Conservation (phyloP, 2,329 filamentous ascomycete genomes). For the Diaporthe sp. region DNA sequence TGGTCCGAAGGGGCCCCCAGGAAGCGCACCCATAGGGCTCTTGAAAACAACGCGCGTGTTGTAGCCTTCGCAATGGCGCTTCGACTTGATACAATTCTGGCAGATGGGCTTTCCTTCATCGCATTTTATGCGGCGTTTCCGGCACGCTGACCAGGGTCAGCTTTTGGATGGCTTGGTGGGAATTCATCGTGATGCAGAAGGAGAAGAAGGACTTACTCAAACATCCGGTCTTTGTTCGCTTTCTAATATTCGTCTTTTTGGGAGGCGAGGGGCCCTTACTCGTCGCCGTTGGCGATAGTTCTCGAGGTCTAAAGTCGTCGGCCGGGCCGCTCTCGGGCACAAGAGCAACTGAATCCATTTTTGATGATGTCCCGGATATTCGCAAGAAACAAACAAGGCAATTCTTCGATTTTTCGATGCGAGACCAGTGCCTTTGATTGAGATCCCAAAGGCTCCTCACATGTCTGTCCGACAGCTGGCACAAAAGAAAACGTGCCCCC, state of each 20-base stretch:
- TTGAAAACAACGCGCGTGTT: slow-evolving; percentile 86
- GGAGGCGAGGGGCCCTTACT: slow-evolving; percentile 54
- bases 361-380: background rate
- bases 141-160: slow-evolving; percentile 72
- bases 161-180: slow-evolving; percentile 23
- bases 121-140: slow-evolving; percentile 95
- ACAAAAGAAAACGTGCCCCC: slow-evolving; percentile 6
- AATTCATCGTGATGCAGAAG: background rate
- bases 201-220: slow-evolving; percentile 70
- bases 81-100: slow-evolving; percentile 88
- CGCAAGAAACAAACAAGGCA: background rate
- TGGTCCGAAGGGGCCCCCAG: slow-evolving; percentile 57
- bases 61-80: slow-evolving; percentile 85
- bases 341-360: slow-evolving; percentile 22
- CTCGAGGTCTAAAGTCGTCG: slow-evolving; percentile 43
- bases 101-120: slow-evolving; percentile 88
- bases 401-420: background rate
- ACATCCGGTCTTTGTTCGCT: slow-evolving; percentile 92
- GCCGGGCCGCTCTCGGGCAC: slow-evolving; percentile 34
- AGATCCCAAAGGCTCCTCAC: slow-evolving; percentile 2
- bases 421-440: background rate
- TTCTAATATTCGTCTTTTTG: slow-evolving; percentile 64
- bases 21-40: slow-evolving; percentile 71
- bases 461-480: slow-evolving; percentile 18
- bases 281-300: slow-evolving; percentile 46